phyloP scores from a whole-genome alignment of 768 basidiomycete genomes.

The Rhizopogon vesiculosus region DNA sequence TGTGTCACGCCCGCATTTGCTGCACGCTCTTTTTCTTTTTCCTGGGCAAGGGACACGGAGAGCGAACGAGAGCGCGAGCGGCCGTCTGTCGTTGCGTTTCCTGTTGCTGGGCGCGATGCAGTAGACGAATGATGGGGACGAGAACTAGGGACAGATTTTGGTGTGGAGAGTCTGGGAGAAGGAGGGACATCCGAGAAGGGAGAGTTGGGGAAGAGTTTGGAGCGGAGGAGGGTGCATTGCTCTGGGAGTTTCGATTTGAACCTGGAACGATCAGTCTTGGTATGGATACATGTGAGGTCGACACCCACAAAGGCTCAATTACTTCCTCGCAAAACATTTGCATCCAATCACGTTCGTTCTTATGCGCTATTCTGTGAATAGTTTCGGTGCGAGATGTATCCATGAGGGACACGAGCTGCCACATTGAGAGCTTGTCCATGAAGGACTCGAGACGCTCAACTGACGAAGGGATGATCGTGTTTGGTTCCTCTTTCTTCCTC shows the following conservation, averaged over 20 bases:
- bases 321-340: conserved; percentile 65
- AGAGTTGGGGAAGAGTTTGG: conserved; percentile 65
- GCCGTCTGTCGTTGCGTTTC: conserved; percentile 13
- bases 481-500: conserved; percentile 17
- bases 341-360: conserved; percentile 59
- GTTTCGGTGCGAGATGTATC: conserved; percentile 25
- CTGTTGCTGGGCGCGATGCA: conserved; percentile 5
- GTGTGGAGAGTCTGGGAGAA: conserved; percentile 7
- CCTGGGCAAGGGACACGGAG: conserved; percentile 67
- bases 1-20: conserved; percentile 29
- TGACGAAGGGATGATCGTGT: conserved; percentile 15
- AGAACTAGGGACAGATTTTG: conserved; percentile 5
- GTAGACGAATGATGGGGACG: conserved; percentile 20
- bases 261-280: conserved; percentile 28
- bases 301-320: conserved; percentile 57
- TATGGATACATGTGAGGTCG: not conserved
- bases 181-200: conserved; percentile 45
- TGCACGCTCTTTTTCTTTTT: conserved; percentile 38
- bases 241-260: conserved; percentile 52
- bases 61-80: conserved; percentile 56
- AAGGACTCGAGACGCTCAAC: conserved; percentile 63
- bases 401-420: conserved; percentile 56
- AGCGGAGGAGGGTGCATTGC: conserved; percentile 51
- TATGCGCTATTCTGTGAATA: conserved; percentile 5
- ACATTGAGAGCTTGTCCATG: conserved; percentile 77